Evolutionary conservation across 352 stramenopile genomes (phyloP).

Genomic region (Pelagophyceae sp.): DNA sequence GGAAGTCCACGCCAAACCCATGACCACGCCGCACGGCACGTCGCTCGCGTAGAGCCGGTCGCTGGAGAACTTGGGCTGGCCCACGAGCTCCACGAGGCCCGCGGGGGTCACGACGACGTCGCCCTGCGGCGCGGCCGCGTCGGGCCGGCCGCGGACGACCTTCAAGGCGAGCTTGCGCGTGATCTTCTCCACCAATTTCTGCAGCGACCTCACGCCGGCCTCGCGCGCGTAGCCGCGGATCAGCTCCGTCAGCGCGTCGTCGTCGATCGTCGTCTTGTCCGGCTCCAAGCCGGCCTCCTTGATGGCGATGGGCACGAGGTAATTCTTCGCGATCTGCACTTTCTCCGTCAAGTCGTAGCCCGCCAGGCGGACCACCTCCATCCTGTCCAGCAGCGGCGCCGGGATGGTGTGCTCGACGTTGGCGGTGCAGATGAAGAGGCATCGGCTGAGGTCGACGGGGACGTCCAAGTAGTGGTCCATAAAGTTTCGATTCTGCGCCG

Average conservation of each 20-base stretch:
- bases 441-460: conserved; percentile 87
- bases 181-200: conserved; percentile 97
- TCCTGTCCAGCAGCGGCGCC: conserved; percentile 91
- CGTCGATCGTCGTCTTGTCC: conserved; percentile 5
- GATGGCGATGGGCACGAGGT: conserved; percentile 91
- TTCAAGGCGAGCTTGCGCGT: conserved; percentile 93
- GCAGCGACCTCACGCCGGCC: conserved; percentile 89
- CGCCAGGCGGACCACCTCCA: conserved; percentile 95
- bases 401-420: conserved; percentile 94
- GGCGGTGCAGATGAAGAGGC: conserved; percentile 92
- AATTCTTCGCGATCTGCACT: conserved; percentile 92
- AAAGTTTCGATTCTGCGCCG: conserved; percentile 90
- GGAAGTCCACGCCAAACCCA: conserved; percentile 95
- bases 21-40: conserved; percentile 80
- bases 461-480: conserved; percentile 97
- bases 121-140: conserved; percentile 39
- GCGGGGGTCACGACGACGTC: conserved; percentile 79
- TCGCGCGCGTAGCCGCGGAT: conserved; percentile 88
- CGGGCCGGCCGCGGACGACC: conserved; percentile 70
- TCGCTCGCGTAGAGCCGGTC: conserved; percentile 91
- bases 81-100: conserved; percentile 94
- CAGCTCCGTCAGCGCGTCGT: conserved; percentile 67
- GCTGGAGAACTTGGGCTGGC: conserved; percentile 91
- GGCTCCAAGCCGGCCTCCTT: conserved; percentile 73
- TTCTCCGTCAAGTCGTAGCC: conserved; percentile 93